phyloP scores from a whole-genome alignment of 169 alveolate species.

The Plasmodium berghei region DNA sequence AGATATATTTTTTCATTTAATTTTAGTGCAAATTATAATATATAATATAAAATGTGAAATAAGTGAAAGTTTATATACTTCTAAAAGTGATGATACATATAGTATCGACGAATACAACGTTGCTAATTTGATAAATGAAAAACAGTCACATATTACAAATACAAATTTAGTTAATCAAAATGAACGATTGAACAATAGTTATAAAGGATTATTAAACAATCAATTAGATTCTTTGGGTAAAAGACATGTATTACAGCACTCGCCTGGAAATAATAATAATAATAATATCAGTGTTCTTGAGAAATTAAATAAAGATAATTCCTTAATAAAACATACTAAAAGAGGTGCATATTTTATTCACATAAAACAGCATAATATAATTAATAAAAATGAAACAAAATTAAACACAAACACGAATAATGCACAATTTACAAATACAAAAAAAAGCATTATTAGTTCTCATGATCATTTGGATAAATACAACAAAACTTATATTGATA shows the following conservation, averaged over 20 bases:
- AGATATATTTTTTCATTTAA: conserved; percentile 14
- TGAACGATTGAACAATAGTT: conserved; percentile 17
- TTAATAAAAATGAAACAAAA: background rate
- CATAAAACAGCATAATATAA: conserved; percentile 23
- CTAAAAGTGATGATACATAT: conserved; percentile 5
- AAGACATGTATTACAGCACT: background rate
- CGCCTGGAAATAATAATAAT: conserved; percentile 8
- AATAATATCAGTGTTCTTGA: background rate
- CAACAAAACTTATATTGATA: background rate
- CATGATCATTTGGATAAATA: background rate
- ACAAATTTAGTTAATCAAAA: conserved; percentile 15
- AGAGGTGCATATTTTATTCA: conserved; percentile 16
- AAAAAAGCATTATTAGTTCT: background rate
- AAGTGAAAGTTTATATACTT: conserved; percentile 7
- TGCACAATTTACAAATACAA: too few species aligned
- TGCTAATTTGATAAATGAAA: conserved; percentile 20
- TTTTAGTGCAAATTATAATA: conserved; percentile 19
- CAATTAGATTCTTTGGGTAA: conserved; percentile 25
- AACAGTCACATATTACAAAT: conserved; percentile 36
- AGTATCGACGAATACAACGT: conserved; percentile 10
- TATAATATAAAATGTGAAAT: conserved; percentile 51
- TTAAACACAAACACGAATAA: background rate
- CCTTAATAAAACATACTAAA: background rate
- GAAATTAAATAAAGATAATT: background rate
- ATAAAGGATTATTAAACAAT: conserved; percentile 14